Base-by-base conservation (phyloP, 2,329 filamentous ascomycete genomes). In the Fusarium hostae region DNA sequence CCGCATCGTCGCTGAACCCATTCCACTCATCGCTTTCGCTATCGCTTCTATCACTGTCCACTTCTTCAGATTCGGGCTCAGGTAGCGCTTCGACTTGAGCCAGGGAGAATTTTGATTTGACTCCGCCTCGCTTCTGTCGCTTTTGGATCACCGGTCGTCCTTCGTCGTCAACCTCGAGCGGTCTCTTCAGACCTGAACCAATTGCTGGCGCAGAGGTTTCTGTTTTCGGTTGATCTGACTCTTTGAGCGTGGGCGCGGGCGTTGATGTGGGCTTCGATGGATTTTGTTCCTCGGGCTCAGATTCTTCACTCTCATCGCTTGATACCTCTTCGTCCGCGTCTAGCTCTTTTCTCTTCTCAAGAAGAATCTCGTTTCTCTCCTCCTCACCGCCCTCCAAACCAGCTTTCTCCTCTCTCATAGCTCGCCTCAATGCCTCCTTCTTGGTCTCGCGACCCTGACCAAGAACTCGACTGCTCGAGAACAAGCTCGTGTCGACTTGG, bases 161-260 rank as follows among this genome's bases (percentile, higher is more conserved):
- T 64, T 91, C 89, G 2, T 93, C 90, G 69, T 94, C 94, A 13
- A 94, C 74, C 47, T 97, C 93, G 15, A 99, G 84, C 3, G 95
- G 94, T 44, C 95, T 88, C 80, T 98, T 98, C 65, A 99, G 81
- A 10, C 96, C 96, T 67, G 90, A 91, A 24, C 96, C 96, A 58
- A 89, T 82, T 5, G 65, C 43, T 30, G 68, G 48, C 10, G 67
- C 32, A 47, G 39, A 61, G 12, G 34, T 45, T 9, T 50, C 41
- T 24, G 62, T 34, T 30, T 72, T 70, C 5, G 59, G 26, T 18
- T 56, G 44, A 10, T 62, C 39, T n/a, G 66, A 20, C n/a, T 65
- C 28, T 13, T 62, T 50, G 10, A 68, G 10, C 12, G 61, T 40
- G 37, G 47, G 34, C 20, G 34, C 18, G 8, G 44, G 3, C 26